Conservation (phyloP, 2,329 filamentous ascomycete species). For the Pseudocercospora ulei region DNA sequence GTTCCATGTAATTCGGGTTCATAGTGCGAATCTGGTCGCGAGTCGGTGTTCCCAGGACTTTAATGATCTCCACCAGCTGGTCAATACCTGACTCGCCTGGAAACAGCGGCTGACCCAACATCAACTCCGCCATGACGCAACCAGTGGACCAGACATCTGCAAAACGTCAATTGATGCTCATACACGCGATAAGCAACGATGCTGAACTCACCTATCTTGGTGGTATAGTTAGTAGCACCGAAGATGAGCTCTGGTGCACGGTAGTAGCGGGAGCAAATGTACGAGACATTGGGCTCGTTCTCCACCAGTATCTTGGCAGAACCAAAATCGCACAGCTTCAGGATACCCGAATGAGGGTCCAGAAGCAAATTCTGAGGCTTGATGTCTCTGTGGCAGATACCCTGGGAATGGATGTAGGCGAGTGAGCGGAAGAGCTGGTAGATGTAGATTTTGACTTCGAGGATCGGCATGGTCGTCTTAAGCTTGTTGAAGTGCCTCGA, state of each 20-base stretch:
- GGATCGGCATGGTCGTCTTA: constrained; percentile 98
- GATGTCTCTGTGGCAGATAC: constrained; percentile 97
- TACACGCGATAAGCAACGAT: background rate
- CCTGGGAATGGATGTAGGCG: constrained; percentile 97
- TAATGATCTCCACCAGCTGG: constrained; percentile 98
- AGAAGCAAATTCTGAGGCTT: constrained; percentile 96
- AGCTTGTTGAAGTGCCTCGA: constrained; percentile 99
- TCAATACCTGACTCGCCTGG: constrained; percentile 97
- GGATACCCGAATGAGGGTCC: constrained; percentile 77
- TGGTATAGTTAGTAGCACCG: constrained; percentile 97
- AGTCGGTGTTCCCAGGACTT: constrained; percentile 91
- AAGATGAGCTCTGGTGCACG: constrained; percentile 96
- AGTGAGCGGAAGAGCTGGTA: constrained; percentile 98
- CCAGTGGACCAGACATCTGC: constrained; percentile 98
- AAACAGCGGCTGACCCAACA: constrained; percentile 96
- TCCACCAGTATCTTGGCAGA: constrained; percentile 97
- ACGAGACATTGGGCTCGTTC: constrained; percentile 98
- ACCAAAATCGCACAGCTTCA: constrained; percentile 98
- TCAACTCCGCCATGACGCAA: constrained; percentile 98
- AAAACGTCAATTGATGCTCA: constrained; percentile 16
- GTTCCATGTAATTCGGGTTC: constrained; percentile 99
- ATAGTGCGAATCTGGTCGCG: constrained; percentile 98
- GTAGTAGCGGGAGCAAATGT: constrained; percentile 99
- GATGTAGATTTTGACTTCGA: constrained; percentile 98
- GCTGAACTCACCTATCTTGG: constrained; percentile 82